A percentile compares a stretch with the other conserved stretches of the same genome.
These are phyloP conservation scores for Leccinum variicolor DNA, from an alignment of 768 basidiomycete genomes.

Conservation along the genomic window DNA sequence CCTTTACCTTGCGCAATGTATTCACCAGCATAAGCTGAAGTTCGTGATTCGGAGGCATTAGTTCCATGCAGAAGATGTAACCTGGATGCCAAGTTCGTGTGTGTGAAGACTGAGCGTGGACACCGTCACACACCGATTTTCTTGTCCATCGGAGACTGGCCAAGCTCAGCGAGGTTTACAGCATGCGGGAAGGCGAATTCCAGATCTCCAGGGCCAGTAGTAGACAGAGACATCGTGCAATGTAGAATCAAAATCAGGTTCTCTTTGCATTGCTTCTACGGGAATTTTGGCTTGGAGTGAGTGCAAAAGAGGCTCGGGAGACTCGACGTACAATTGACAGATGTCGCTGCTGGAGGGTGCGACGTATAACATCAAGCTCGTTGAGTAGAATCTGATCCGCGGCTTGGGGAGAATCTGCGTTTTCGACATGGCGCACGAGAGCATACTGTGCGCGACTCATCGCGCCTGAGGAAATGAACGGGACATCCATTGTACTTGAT, in stretches of 20 bases:
- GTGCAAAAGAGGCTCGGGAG: background rate
- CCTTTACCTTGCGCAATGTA: constrained; percentile 70
- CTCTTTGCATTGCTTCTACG: constrained; percentile 64
- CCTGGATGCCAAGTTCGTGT: constrained; percentile 40
- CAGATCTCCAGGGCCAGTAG: constrained; percentile 43
- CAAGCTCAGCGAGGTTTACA: constrained; percentile 71
- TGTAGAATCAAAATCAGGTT: constrained; percentile 67
- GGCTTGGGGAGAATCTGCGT: constrained; percentile 49
- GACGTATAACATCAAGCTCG: constrained; percentile 58
- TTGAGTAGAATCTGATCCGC: constrained; percentile 59
- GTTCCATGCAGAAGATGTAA: constrained; percentile 71
- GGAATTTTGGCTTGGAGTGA: constrained; percentile 3
- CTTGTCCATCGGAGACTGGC: constrained; percentile 56
- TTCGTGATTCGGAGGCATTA: constrained; percentile 69
- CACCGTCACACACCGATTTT: constrained; percentile 50
- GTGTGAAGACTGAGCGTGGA: background rate
- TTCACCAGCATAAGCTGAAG: constrained; percentile 83
- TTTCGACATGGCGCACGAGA: constrained; percentile 71
- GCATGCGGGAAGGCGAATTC: constrained; percentile 76
- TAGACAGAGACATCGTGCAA: constrained; percentile 52
- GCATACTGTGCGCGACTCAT: constrained; percentile 71
- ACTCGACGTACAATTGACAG: constrained; percentile 51
- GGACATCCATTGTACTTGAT: constrained; percentile 59
- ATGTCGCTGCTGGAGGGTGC: constrained; percentile 46
- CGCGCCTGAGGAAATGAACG: constrained; percentile 77